phyloP scores from a whole-genome alignment of 768 basidiomycete species.

The Baorangia bicolor region DNA sequence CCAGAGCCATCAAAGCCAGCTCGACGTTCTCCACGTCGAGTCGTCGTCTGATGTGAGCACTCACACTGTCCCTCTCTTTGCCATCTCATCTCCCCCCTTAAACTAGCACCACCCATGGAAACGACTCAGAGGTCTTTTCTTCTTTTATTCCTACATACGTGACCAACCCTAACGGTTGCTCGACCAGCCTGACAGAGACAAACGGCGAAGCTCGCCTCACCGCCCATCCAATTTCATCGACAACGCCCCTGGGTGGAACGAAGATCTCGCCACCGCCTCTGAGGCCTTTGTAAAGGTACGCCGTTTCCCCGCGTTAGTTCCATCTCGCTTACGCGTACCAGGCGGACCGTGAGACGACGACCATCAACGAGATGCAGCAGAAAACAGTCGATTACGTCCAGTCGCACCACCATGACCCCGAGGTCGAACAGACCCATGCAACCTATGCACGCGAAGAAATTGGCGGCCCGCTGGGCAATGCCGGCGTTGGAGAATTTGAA shows the following conservation, averaged over 20 bases:
- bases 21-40: not conserved
- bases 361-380: constrained; percentile 20
- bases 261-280: constrained; percentile 58
- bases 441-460: constrained; percentile 29
- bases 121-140: constrained; percentile 48
- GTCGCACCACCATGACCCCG: constrained; percentile 11
- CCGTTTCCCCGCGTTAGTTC: not conserved
- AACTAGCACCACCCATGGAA: constrained; percentile 56
- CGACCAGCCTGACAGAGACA: constrained; percentile 53
- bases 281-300: constrained; percentile 65
- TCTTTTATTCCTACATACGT: not conserved
- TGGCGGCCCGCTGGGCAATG: constrained; percentile 26
- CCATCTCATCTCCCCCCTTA: constrained; percentile 1
- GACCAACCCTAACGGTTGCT: not conserved
- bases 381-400: constrained; percentile 23
- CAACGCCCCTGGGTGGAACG: constrained; percentile 73
- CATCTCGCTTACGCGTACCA: not conserved
- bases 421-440: constrained; percentile 25
- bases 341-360: constrained; percentile 25
- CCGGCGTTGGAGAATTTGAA: constrained; percentile 32
- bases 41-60: constrained; percentile 7
- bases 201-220: constrained; percentile 46
- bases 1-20: not conserved
- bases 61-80: not conserved
- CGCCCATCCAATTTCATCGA: constrained; percentile 43